These are phyloP conservation scores for Rubia peregrina DNA, from an alignment of 305 asterid species.

Conservation along the genomic window DNA sequence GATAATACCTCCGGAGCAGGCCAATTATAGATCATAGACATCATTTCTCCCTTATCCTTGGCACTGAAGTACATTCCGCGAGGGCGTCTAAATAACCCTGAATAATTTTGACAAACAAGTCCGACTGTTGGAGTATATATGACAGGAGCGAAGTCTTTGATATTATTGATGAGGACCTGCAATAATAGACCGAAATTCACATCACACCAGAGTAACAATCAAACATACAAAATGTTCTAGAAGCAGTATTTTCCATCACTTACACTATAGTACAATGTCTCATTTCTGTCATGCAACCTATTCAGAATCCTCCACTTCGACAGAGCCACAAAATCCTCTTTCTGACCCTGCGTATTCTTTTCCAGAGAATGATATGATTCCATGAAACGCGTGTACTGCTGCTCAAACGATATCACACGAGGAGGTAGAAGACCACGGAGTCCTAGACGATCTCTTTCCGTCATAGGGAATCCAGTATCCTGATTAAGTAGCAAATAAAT, in stretches of 20 bases:
- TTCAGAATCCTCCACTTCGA: constrained; percentile 97
- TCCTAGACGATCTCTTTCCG: constrained; percentile 95
- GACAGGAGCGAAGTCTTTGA: constrained; percentile 80
- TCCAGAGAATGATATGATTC: constrained; percentile 93
- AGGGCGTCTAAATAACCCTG: constrained; percentile 93
- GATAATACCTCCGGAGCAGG: constrained; percentile 67
- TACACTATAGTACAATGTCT: constrained; percentile 93
- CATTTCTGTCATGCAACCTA: constrained; percentile 96
- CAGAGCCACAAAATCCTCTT: constrained; percentile 52
- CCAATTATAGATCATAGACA: constrained; percentile 99
- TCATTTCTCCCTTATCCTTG: constrained; percentile 99
- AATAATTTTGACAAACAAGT: constrained; percentile 94
- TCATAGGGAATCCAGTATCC: constrained; percentile 96
- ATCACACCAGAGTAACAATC: constrained; percentile 8
- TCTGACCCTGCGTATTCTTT: constrained; percentile 76
- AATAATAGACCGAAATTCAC: constrained; percentile 19
- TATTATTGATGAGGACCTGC: constrained; percentile 90
- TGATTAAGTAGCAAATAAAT: constrained; percentile 34
- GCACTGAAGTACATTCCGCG: constrained; percentile 99
- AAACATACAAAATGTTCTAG: constrained; percentile 10
- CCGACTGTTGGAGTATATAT: constrained; percentile 99
- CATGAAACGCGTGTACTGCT: constrained; percentile 95
- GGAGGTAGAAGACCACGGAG: constrained; percentile 99
- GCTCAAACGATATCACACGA: constrained; percentile 94
- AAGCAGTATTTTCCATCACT: constrained; percentile 28